These are phyloP conservation scores for Corymbia calophylla DNA, from an alignment of 441 rosid species.

Conservation along the genomic window DNA sequence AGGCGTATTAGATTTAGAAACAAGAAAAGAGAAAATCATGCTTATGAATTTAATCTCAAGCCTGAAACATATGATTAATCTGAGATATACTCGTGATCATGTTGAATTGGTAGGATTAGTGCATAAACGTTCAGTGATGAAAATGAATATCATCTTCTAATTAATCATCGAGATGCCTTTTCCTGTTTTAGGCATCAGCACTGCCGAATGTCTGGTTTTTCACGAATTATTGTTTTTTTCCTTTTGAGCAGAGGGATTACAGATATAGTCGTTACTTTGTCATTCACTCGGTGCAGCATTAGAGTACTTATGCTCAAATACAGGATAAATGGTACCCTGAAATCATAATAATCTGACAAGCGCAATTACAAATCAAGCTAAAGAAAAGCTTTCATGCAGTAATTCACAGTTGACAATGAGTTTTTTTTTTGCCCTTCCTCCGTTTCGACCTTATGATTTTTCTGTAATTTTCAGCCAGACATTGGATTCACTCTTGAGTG, in stretches of 20 bases:
- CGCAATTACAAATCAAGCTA: not conserved
- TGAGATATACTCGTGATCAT: rapidly evolving
- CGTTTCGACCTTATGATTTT: not conserved
- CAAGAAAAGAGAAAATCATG: not conserved
- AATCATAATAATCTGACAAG: rapidly evolving
- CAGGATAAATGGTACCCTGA: not conserved
- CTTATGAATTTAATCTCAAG: not conserved
- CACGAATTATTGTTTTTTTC: not conserved
- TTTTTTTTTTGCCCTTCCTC: not conserved
- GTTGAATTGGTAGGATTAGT: not conserved
- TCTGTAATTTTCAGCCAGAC: not conserved
- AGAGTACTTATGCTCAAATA: not conserved
- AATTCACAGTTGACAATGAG: slow-evolving; percentile 31
- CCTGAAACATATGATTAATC: not conserved
- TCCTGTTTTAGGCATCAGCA: not conserved
- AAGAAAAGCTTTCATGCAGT: not conserved
- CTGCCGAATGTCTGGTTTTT: not conserved
- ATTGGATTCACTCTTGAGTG: not conserved
- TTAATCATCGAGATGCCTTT: not conserved
- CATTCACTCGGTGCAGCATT: not conserved
- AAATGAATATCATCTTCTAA: not conserved
- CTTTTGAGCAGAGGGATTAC: not conserved
- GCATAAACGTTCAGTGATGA: rapidly evolving
- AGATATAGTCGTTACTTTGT: not conserved
- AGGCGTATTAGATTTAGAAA: not conserved